Base-by-base conservation (phyloP, 345 rosid species). In the Murraya paniculata region DNA sequence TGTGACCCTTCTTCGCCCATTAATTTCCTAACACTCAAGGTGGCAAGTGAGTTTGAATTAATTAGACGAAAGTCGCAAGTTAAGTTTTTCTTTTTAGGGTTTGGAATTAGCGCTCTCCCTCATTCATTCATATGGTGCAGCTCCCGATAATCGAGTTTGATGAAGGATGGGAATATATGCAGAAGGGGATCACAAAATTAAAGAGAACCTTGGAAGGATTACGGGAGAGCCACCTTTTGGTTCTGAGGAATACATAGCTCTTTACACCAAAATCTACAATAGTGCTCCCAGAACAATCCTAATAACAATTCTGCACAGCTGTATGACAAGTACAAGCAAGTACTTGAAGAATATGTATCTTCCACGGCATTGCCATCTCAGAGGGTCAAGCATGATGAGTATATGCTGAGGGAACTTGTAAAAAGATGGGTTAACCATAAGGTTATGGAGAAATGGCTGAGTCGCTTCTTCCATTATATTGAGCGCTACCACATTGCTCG, bases 201-300 rank as follows among this genome's bases (percentile, higher is more conserved):
- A 91, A 84, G 88, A 86, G 84, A 74, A 89, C 94, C 78, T 84
- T 94, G 65, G 97, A 96, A 81, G 97, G 94, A 19, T 33, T 77
- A 3, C 76, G 81, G 0, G 93, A 89, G 83, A 89, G 83, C 87
- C 92, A 5, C 85, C 80, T 18, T 92, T 95, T 41, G 88, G 45
- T 71, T 83, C 97, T 0, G 94, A 90, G 80, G 94, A 93, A 16
- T 89, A 95, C 74, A 92, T 94, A 90, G 88, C 86, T 92, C 92
- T 94, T 62, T 91, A 91, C 80, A 88, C 86, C 35, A 94, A 92
- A 2, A 89, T 90, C 36, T 88, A 92, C 83, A 84, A 86, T 65
- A 89, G 98, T 92, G 99, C 73, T 89, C 94, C 4, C 98, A 93
- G 83, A 93, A 88, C 84, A 92, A 93, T 5, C 97, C 96, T 10